phyloP scores from a whole-genome alignment of 148 eudicot species.

The Rhododendron griersonianum region DNA sequence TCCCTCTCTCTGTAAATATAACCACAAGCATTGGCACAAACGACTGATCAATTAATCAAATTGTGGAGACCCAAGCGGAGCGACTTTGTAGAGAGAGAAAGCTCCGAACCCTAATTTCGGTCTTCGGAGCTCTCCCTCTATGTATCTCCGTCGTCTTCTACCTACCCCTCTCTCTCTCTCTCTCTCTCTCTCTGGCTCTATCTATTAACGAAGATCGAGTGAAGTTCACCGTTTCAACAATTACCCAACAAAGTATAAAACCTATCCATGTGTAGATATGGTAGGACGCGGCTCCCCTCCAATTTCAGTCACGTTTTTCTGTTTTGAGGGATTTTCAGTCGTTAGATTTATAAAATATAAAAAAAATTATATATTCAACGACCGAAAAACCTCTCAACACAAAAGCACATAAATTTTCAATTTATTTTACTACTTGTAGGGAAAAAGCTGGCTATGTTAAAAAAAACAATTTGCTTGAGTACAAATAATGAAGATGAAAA shows the following conservation, averaged over 20 bases:
- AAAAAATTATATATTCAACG: too few relatives aligned
- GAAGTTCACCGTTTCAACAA: constrained; percentile 1
- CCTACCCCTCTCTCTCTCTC: neutral
- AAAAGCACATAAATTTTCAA: accelerated
- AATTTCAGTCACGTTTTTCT: too few relatives aligned
- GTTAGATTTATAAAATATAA: too few relatives aligned
- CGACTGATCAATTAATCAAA: neutral
- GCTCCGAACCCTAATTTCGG: neutral
- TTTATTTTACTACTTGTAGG: too few relatives aligned
- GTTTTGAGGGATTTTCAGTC: too few relatives aligned
- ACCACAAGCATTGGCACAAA: neutral
- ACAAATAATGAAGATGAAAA: too few relatives aligned
- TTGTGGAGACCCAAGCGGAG: neutral
- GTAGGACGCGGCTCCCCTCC: neutral
- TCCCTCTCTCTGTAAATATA: neutral
- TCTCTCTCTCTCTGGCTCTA: neutral
- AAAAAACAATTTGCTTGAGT: too few relatives aligned
- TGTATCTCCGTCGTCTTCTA: neutral
- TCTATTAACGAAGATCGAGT: neutral
- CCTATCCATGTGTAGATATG: neutral
- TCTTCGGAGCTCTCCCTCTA: neutral
- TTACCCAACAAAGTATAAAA: neutral
- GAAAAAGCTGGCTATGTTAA: too few relatives aligned
- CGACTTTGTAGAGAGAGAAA: neutral
- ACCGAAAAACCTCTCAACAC: accelerated